Conservation (phyloP, 176 grass and related monocot genomes). For the Cenchrus purpureus region DNA sequence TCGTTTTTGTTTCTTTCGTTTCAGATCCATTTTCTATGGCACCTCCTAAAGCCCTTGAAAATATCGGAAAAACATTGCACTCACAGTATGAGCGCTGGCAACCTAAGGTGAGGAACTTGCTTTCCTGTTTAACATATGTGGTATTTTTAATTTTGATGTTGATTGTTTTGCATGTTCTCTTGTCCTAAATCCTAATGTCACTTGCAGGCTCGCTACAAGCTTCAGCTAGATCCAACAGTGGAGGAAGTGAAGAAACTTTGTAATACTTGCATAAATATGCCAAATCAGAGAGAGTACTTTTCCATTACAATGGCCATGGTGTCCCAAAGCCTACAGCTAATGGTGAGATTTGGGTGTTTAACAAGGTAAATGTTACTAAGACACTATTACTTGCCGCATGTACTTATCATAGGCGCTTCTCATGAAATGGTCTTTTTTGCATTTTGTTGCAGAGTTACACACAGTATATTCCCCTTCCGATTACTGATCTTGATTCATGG, state of each 20-base stretch:
- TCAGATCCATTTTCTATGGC: constrained; percentile 96
- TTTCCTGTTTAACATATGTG: not conserved
- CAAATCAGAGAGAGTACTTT: constrained; percentile 94
- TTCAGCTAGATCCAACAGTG: constrained; percentile 90
- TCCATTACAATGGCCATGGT: constrained; percentile 98
- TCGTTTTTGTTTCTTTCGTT: constrained; percentile 43
- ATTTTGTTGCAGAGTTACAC: constrained; percentile 84
- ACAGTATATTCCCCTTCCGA: constrained; percentile 94
- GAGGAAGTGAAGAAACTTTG: constrained; percentile 99
- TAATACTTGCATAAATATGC: constrained; percentile 96
- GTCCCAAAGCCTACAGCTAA: constrained; percentile 94
- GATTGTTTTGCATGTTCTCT: constrained; percentile 31
- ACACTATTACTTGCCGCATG: constrained; percentile 14
- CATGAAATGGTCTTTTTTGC: constrained; percentile 22
- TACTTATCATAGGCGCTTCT: not conserved
- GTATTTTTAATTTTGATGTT: not conserved
- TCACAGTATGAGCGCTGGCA: constrained; percentile 97
- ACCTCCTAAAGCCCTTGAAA: constrained; percentile 89
- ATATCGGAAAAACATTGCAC: constrained; percentile 95
- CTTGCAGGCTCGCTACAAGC: constrained; percentile 82
- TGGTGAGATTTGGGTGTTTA: constrained; percentile 99
- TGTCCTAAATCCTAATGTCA: not conserved
- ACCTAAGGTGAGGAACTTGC: constrained; percentile 61
- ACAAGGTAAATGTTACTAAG: constrained; percentile 65
- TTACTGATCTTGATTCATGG: constrained; percentile 97